These are phyloP conservation scores for Solanum rostratum DNA, from an alignment of 257 asterid genomes.

Conservation along the genomic window DNA sequence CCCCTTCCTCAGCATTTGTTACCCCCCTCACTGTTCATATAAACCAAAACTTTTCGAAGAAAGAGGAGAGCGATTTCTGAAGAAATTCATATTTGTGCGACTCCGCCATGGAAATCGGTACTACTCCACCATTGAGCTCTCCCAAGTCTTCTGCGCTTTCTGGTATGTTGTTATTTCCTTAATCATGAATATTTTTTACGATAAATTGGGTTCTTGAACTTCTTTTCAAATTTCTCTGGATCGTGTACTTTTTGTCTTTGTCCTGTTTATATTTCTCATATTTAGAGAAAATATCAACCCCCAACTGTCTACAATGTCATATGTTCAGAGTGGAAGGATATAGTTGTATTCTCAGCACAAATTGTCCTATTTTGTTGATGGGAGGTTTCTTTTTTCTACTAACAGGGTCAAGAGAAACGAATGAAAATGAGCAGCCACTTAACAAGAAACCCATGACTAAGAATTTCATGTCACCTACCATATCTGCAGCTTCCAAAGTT, in stretches of 20 bases:
- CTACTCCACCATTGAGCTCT: slow-evolving; percentile 8
- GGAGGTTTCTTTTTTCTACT: background rate
- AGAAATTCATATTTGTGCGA: background rate
- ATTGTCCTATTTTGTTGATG: background rate
- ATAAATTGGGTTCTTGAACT: background rate
- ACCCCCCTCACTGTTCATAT: background rate
- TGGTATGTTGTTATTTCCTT: slow-evolving; percentile 22
- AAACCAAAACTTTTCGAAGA: background rate
- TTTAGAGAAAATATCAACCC: background rate
- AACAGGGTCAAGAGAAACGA: slow-evolving; percentile 31
- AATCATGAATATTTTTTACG: background rate
- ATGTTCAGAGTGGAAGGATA: background rate
- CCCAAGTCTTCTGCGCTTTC: slow-evolving; percentile 19
- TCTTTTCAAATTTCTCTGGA: background rate
- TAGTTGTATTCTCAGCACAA: background rate
- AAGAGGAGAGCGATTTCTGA: background rate
- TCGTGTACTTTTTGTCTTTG: background rate
- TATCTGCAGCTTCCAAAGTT: slow-evolving; percentile 54
- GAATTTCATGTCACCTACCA: slow-evolving; percentile 52
- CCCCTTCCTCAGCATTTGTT: background rate
- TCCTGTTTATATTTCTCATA: background rate
- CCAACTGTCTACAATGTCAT: background rate
- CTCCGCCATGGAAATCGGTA: background rate
- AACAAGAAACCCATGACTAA: slow-evolving; percentile 17
- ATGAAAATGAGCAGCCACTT: slow-evolving; percentile 43